phyloP scores from a whole-genome alignment of 805 yeast species.

The Lachancea kluyveri region DNA sequence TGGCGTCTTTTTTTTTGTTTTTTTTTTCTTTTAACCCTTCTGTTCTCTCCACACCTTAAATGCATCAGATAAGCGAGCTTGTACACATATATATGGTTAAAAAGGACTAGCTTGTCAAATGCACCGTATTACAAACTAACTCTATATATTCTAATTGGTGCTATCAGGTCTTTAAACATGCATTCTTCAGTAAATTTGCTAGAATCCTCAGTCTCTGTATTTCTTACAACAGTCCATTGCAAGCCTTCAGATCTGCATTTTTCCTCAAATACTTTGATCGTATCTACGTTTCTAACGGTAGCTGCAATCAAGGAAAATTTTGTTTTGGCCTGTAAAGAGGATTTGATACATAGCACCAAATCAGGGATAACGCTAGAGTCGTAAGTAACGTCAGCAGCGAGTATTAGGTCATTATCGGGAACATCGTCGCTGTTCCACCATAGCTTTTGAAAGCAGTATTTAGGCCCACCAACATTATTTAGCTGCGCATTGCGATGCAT shows the following conservation, averaged over 20 bases:
- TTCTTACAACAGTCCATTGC: conserved; percentile 17
- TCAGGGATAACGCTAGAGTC: conserved; percentile 55
- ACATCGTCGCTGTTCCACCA: conserved; percentile 55
- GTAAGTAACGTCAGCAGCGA: conserved; percentile 89
- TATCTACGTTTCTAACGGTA: conserved; percentile 60
- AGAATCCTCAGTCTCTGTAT: conserved; percentile 6
- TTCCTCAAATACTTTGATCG: conserved; percentile 39
- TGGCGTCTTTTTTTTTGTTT: no score
- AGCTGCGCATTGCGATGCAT: conserved; percentile 35
- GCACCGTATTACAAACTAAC: no score
- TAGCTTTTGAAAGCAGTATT: conserved; percentile 33
- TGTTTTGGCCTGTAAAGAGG: conserved; percentile 5
- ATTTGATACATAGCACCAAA: conserved; percentile 30
- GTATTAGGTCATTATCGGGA: conserved; percentile 43
- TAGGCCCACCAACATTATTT: conserved; percentile 33
- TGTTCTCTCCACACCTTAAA: no score
- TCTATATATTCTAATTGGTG: conserved; percentile 23
- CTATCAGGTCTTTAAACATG: conserved; percentile 14
- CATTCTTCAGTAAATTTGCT: background rate
- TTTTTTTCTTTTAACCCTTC: no score
- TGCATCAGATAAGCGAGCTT: no score
- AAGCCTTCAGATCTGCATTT: conserved; percentile 24
- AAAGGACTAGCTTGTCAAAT: no score
- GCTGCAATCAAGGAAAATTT: conserved; percentile 54
- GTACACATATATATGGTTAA: no score